phyloP scores from a whole-genome alignment of 2,329 filamentous ascomycete species.

The Orbilia javanica region DNA sequence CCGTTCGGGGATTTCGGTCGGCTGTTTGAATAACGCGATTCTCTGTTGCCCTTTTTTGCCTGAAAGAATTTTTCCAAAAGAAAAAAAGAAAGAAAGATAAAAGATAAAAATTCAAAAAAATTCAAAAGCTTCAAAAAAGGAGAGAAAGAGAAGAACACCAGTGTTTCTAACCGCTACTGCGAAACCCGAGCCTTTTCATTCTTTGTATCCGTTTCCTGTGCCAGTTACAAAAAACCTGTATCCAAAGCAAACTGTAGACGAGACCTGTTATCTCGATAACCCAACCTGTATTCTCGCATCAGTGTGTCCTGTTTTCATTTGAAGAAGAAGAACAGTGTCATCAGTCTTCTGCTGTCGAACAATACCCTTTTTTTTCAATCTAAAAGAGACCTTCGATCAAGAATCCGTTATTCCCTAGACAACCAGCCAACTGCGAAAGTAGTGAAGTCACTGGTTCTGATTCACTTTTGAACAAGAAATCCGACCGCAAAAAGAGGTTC shows the following conservation, averaged over 20 bases:
- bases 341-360: slow-evolving; percentile 57
- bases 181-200: slow-evolving; percentile 28
- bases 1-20: slow-evolving; percentile 36
- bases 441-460: slow-evolving; percentile 58
- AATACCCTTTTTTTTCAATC: slow-evolving; percentile 59
- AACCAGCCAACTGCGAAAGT: slow-evolving; percentile 54
- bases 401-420: slow-evolving; percentile 58
- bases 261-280: slow-evolving; percentile 44
- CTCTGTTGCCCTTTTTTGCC: slow-evolving; percentile 37
- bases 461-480: slow-evolving; percentile 50
- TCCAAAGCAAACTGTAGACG: slow-evolving; percentile 49
- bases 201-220: slow-evolving; percentile 26
- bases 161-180: slow-evolving; percentile 35
- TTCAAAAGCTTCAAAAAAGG: slow-evolving; percentile 1
- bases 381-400: slow-evolving; percentile 56
- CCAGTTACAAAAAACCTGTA: slow-evolving; percentile 19
- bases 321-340: slow-evolving; percentile 44
- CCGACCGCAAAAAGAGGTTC: slow-evolving; percentile 34
- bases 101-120: too few relatives aligned
- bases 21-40: slow-evolving; percentile 51
- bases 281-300: slow-evolving; percentile 49
- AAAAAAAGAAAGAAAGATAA: too few relatives aligned
- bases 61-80: too few relatives aligned
- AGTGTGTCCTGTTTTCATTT: slow-evolving; percentile 27
- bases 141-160: slow-evolving; percentile 43